Evolutionary conservation across 2,329 filamentous ascomycete genomes (phyloP), one percentile per base, ranked within the genome.

Genomic region (Aspergillus glaucus): DNA sequence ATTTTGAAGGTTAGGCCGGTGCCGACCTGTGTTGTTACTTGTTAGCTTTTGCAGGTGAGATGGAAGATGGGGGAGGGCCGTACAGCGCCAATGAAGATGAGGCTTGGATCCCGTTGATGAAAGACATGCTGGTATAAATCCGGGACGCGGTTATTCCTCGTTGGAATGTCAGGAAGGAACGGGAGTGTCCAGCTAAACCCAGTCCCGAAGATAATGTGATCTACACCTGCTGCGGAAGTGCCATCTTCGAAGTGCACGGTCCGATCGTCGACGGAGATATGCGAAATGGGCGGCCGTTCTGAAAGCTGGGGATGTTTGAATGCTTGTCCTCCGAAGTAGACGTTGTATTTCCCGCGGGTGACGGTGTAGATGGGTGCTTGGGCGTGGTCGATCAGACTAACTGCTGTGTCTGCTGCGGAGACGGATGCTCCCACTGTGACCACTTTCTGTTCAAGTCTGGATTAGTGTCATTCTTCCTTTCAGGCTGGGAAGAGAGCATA

Each of bases 141-240:
- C 1, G 60, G 62, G 0, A 69, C 56, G 1, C 63, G 60, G 14
- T 68, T 67, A 43, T 69, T 68, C 9, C 58, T 52, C 2, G 60
- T 63, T 6, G 55, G 22, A 0, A 84, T 69, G 1, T 73, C 59
- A 0, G 79, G 78, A 0, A 84, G 61, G 58, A 85, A 86, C 0
- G 81, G 82, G 0, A 85, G 61, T 0, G 79, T 80, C 80, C 80
- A 86, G 22, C 72, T 76, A 61, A 84, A 86, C 0, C 84, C 84
- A 0, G 84, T 87, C 19, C 81, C 82, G 50, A 86, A 83, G 53
- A 87, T 78, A 52, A 87, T 72, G 55, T 79, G 61, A 61, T 87
- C 83, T 12, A 86, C 77, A 15, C 77, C 69, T 0, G 70, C 53
- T 6, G 82, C 69, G 0, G 61, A 68, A 1, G 69, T 75, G 2